phyloP scores from a whole-genome alignment of 1,284 basidiomycete genomes.

The Ganoderma lingzhi region DNA sequence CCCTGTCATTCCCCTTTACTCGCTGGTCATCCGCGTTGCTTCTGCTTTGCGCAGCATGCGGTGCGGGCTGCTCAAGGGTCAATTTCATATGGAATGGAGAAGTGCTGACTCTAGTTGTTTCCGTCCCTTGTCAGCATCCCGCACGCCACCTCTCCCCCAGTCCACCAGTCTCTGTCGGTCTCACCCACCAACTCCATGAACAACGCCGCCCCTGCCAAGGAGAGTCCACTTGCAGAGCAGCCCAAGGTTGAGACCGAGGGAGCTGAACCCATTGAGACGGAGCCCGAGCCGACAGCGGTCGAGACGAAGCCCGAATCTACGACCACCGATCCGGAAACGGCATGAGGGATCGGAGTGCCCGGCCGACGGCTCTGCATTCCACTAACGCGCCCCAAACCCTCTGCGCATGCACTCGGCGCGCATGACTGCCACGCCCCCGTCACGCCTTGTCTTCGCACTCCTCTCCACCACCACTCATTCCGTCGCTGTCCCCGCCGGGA shows the following conservation, averaged over 20 bases:
- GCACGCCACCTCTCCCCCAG: slow-evolving; percentile 72
- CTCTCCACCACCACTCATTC: slow-evolving; percentile 8
- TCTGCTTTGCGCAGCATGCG: slow-evolving; percentile 3
- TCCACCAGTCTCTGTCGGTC: slow-evolving; percentile 65
- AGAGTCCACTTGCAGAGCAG: slow-evolving; percentile 57
- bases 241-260: slow-evolving; percentile 4
- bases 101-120: slow-evolving; percentile 24
- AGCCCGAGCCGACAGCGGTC: slow-evolving; percentile 36
- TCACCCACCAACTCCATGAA: slow-evolving; percentile 69
- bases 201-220: slow-evolving; percentile 64
- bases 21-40: not conserved
- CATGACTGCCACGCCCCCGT: slow-evolving; percentile 21
- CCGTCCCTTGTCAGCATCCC: slow-evolving; percentile 63
- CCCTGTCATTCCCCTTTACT: slow-evolving; percentile 16
- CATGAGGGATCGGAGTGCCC: slow-evolving; percentile 12
- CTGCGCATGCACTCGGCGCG: slow-evolving; percentile 10
- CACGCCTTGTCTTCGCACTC: slow-evolving; percentile 1
- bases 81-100: slow-evolving; percentile 11
- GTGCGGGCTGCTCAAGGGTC: not conserved
- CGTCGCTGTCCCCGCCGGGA: slow-evolving; percentile 19
- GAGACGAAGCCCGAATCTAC: slow-evolving; percentile 36
- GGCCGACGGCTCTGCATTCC: slow-evolving; percentile 5
- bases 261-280: slow-evolving; percentile 2
- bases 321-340: slow-evolving; percentile 21
- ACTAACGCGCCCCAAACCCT: not conserved